Percentiles rank a stretch among this genome's conserved stretches.
These are phyloP conservation scores for Candida orba DNA, from an alignment of 805 yeast species.

Conservation along the genomic window DNA sequence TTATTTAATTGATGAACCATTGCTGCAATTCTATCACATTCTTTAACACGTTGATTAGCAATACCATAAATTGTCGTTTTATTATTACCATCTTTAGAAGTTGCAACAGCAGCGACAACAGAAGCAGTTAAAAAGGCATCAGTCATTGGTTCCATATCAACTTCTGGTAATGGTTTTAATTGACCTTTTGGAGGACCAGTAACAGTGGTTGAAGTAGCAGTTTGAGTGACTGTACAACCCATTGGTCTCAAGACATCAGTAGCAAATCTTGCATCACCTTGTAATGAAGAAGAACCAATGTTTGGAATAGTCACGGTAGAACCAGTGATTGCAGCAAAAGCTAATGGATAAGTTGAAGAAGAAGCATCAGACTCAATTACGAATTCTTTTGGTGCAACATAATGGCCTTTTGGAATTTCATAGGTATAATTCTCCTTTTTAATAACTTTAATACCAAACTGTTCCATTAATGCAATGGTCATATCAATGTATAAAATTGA, in stretches of 20 bases:
- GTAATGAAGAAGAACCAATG: slow-evolving; percentile 85
- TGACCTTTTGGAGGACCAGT: slow-evolving; percentile 74
- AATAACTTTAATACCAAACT: slow-evolving; percentile 76
- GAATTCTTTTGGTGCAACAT: slow-evolving; percentile 75
- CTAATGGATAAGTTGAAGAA: slow-evolving; percentile 95
- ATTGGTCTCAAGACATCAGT: slow-evolving; percentile 86
- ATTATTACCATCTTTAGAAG: slow-evolving; percentile 31
- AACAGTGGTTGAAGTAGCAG: slow-evolving; percentile 83
- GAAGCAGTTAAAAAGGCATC: slow-evolving; percentile 97
- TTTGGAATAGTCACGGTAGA: slow-evolving; percentile 89
- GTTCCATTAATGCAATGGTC: slow-evolving; percentile 93
- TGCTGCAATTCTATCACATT: slow-evolving; percentile 92
- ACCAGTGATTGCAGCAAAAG: slow-evolving; percentile 95
- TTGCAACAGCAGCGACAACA: slow-evolving; percentile 93
- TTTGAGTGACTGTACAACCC: slow-evolving; percentile 89
- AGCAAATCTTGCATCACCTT: slow-evolving; percentile 97
- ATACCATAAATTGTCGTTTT: slow-evolving; percentile 86
- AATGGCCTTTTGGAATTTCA: slow-evolving; percentile 79
- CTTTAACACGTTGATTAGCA: slow-evolving; percentile 97
- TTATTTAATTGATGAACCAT: slow-evolving; percentile 85
- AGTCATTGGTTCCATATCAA: slow-evolving; percentile 99
- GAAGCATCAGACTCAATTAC: slow-evolving; percentile 96
- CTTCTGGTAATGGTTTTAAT: slow-evolving; percentile 60
- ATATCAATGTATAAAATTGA: slow-evolving; percentile 93
- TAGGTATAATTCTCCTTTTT: slow-evolving; percentile 80